Base-by-base conservation (phyloP, 1,284 basidiomycete genomes). In the Paramarasmius palmivorus region DNA sequence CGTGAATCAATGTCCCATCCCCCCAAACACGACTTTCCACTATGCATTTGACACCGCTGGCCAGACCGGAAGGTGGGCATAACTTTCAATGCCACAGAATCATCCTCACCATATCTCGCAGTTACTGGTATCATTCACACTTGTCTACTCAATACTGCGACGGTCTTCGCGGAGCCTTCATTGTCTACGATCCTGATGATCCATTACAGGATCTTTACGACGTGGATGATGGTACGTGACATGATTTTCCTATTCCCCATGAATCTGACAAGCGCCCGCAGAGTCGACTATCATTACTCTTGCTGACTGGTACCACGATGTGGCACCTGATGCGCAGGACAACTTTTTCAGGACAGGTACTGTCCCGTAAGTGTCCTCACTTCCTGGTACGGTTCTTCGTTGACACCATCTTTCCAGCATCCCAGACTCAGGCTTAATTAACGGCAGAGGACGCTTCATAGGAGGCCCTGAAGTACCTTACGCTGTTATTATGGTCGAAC, bases 1-100 rank as follows among this genome's bases (percentile, higher is more conserved):
- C 38, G 67, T 70, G 12, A 68, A 63, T 35, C 73, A 75, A 58
- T 83, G 81, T 57, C 76, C 77, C 1, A 80, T 82, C 49, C 67
- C 71, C 1, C 70, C 71, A 0, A 61, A 57, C 8, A 40, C 65
- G 17, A 63, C 65, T 0, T 71, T 71, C 55, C 50, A 52, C 40
- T 69, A 70, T 44, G 57, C 63, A 12, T 69, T 70, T 53, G 59
- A 61, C 45, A 64, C 63, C 14, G 61, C 66, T 2, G 63, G 61
- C 2, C 68, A 69, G 52, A 65, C 64, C 9, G 67, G 67, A 39
- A 64, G 56, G 63, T 63, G 49, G 37, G 59, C 57, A 2, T 2
- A 14, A 15, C 19, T 42, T 29, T 34, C 47, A 44, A 37, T 41
- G n/a, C 14, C 50, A 46, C 5, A 29, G 17, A 26, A 34, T 26